These are phyloP conservation scores for Silene vulgaris DNA, from an alignment of 179 eudicot species.

Conservation along the genomic window DNA sequence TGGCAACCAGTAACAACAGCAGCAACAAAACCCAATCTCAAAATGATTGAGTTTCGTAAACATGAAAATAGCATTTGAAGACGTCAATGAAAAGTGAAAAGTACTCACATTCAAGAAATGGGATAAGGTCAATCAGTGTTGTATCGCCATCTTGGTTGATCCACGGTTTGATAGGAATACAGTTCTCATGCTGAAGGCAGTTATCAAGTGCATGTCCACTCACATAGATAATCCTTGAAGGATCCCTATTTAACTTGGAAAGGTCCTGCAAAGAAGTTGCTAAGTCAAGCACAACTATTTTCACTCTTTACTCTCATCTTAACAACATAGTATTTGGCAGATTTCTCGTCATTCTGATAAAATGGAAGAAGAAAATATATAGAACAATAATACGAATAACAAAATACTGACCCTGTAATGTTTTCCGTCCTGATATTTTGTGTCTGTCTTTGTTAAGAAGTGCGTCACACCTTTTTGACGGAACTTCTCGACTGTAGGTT, in stretches of 20 bases:
- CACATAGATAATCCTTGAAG: constrained; percentile 54
- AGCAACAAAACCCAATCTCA: neutral
- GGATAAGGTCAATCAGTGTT: constrained; percentile 62
- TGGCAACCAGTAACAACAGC: neutral
- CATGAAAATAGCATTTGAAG: neutral
- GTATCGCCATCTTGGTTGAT: constrained; percentile 65
- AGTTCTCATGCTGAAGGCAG: constrained; percentile 67
- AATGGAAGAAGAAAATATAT: neutral
- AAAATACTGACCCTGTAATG: constrained; percentile 57
- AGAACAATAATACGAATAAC: neutral
- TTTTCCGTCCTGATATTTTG: constrained; percentile 66
- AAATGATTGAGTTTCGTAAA: neutral
- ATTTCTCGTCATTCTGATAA: neutral
- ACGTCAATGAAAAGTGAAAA: neutral
- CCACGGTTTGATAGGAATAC: constrained; percentile 65
- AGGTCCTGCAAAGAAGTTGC: constrained; percentile 53
- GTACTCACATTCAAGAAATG: constrained; percentile 48
- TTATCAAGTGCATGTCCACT: constrained; percentile 65
- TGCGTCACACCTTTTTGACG: constrained; percentile 41
- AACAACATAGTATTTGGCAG: neutral
- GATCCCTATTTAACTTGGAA: constrained; percentile 68
- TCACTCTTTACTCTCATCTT: neutral
- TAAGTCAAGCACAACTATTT: neutral
- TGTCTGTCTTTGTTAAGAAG: constrained; percentile 48
- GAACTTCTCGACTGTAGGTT: constrained; percentile 38